Evolutionary conservation across 768 basidiomycete genomes (phyloP).

Genomic region (Tricholoma hemisulphureum): DNA sequence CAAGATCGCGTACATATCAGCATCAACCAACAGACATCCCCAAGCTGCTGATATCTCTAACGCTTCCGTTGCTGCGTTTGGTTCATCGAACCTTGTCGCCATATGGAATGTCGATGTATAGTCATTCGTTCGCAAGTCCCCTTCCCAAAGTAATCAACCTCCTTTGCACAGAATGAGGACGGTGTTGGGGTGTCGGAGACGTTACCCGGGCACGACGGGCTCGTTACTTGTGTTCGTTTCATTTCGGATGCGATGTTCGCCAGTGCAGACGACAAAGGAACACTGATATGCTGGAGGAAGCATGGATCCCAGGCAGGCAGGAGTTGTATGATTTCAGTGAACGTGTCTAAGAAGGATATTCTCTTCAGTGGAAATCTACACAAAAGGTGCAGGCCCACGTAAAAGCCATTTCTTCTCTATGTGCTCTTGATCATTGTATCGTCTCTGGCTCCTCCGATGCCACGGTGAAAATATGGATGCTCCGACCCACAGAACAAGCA

Average conservation of each 20-base stretch:
- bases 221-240: conserved; percentile 79
- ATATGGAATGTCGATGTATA: conserved; percentile 46
- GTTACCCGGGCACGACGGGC: conserved; percentile 69
- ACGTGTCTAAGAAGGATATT: conserved; percentile 13
- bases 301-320: conserved; percentile 40
- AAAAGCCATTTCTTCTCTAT: conserved; percentile 69
- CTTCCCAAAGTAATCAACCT: conserved; percentile 1
- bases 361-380: conserved; percentile 55
- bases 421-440: conserved; percentile 45
- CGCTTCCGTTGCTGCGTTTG: conserved; percentile 45
- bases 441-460: conserved; percentile 86
- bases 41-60: conserved; percentile 48
- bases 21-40: conserved; percentile 47
- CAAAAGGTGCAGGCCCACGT: conserved; percentile 57
- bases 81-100: conserved; percentile 43
- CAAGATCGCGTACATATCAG: conserved; percentile 39
- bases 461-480: conserved; percentile 70
- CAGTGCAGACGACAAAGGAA: conserved; percentile 77
- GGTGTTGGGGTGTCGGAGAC: conserved; percentile 64
- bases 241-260: conserved; percentile 49
- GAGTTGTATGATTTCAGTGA: conserved; percentile 17
- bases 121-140: neutral
- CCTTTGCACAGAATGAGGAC: conserved; percentile 38
- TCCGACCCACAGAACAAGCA: conserved; percentile 31
- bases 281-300: conserved; percentile 60